A percentile compares a stretch with the other conserved stretches of the same genome.
Conservation (phyloP, 306 rosid species). For the Vicia faba region DNA sequence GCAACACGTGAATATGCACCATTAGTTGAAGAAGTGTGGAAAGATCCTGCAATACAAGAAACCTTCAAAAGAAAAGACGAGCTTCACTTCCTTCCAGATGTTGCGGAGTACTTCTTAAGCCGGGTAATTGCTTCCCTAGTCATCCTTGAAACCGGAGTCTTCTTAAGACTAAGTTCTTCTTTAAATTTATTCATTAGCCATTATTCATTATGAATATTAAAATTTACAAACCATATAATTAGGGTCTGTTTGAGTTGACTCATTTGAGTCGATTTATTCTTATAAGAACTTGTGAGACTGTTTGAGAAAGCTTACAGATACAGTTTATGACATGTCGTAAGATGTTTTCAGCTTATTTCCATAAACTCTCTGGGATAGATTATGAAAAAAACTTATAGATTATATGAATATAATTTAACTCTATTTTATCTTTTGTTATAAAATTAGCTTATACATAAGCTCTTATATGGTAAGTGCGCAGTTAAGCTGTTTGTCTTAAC, state of each 20-base stretch:
- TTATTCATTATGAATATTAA: conserved; percentile 18
- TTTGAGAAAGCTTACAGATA: not conserved
- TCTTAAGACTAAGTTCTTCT: conserved; percentile 11
- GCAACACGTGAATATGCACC: conserved; percentile 99
- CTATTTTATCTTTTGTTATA: not conserved
- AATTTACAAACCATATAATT: not conserved
- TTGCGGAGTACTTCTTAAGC: conserved; percentile 89
- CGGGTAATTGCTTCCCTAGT: conserved; percentile 50
- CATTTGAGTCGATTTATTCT: not conserved
- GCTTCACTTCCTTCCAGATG: conserved; percentile 94
- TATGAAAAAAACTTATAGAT: not conserved
- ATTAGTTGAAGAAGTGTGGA: conserved; percentile 97
- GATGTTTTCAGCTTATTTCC: not conserved
- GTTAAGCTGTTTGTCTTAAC: not conserved
- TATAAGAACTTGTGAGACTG: not conserved
- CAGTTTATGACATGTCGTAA: not conserved
- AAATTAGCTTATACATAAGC: not conserved
- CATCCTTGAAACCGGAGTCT: conserved; percentile 16
- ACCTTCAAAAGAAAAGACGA: conserved; percentile 86
- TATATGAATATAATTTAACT: not conserved
- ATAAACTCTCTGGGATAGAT: not conserved
- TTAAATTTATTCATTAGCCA: not conserved
- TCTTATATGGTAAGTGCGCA: not conserved
- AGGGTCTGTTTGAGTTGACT: not conserved
- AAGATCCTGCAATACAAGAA: conserved; percentile 92